Percentiles rank a stretch among this genome's conserved stretches.
Evolutionary conservation across 2,329 filamentous ascomycete genomes (phyloP).

Genomic region (Hypoxylon sp.): DNA sequence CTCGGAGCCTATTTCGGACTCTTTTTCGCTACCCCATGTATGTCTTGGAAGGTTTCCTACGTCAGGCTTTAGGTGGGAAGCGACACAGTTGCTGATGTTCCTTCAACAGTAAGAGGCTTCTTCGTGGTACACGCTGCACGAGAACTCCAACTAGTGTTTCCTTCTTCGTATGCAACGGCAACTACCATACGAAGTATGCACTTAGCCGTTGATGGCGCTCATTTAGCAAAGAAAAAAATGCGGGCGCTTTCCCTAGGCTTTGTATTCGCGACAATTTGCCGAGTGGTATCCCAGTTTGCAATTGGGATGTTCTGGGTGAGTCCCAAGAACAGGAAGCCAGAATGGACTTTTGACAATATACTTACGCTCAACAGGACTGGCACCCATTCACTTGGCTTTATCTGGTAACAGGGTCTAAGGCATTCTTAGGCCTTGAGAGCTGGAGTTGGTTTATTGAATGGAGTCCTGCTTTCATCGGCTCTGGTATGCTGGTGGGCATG

Average conservation of each 20-base stretch:
- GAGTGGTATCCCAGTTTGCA: not conserved
- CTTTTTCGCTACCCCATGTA: slow-evolving; percentile 61
- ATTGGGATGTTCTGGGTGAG: not conserved
- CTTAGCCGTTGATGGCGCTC: slow-evolving; percentile 57
- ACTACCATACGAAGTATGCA: slow-evolving; percentile 68
- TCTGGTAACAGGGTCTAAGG: not conserved
- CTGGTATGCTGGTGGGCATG: slow-evolving; percentile 65
- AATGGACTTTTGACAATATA: not conserved
- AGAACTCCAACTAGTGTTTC: slow-evolving; percentile 65
- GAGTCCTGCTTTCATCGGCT: slow-evolving; percentile 67
- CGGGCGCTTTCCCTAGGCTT: slow-evolving; percentile 62
- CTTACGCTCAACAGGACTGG: not conserved
- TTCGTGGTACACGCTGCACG: slow-evolving; percentile 58
- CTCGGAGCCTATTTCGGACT: slow-evolving; percentile 66
- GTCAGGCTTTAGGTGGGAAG: not conserved
- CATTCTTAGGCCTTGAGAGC: slow-evolving; percentile 56
- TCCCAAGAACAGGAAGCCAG: not conserved
- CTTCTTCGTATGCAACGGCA: slow-evolving; percentile 64
- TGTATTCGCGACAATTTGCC: slow-evolving; percentile 49
- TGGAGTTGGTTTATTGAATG: slow-evolving; percentile 68
- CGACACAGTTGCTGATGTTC: not conserved
- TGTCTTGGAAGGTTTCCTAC: not conserved
- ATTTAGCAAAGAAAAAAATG: slow-evolving; percentile 62
- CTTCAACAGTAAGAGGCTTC: not conserved
- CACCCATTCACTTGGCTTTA: not conserved